Conservation (phyloP, 1,284 basidiomycete genomes). For the Puccinia sorghi region DNA sequence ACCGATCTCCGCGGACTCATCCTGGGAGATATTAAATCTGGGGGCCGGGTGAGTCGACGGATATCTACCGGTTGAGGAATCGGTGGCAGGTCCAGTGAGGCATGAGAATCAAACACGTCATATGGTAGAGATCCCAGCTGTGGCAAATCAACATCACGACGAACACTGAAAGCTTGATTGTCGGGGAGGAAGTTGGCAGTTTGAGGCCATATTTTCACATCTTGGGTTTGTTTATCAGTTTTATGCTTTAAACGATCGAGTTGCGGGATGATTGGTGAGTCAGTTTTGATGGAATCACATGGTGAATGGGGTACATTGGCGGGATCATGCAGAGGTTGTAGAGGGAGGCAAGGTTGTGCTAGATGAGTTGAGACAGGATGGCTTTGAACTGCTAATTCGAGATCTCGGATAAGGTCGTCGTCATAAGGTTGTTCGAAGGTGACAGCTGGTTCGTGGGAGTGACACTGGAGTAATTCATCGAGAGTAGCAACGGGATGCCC, state of each 20-base stretch:
- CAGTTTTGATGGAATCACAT: background rate
- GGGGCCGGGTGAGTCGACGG: background rate
- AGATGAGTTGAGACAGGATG: background rate
- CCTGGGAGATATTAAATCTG: background rate
- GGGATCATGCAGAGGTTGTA: background rate
- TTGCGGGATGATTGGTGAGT: background rate
- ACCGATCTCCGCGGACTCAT: background rate
- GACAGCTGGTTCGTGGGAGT: background rate
- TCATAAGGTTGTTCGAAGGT: background rate
- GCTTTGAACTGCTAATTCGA: background rate
- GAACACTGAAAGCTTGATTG: background rate
- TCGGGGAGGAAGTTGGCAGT: background rate
- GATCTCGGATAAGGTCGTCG: background rate
- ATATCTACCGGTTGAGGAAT: slow-evolving; percentile 6
- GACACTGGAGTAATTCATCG: background rate
- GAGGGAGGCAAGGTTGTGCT: background rate
- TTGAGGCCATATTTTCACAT: background rate
- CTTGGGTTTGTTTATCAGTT: background rate
- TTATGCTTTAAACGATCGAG: background rate
- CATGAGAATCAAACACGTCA: background rate
- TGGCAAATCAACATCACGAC: background rate
- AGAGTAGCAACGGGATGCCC: background rate
- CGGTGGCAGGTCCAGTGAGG: background rate
- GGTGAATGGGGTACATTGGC: background rate
- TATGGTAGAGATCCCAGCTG: background rate